These are phyloP conservation scores for Albifimbria verrucaria DNA, from an alignment of 2,329 filamentous ascomycete genomes.

Conservation along the genomic window DNA sequence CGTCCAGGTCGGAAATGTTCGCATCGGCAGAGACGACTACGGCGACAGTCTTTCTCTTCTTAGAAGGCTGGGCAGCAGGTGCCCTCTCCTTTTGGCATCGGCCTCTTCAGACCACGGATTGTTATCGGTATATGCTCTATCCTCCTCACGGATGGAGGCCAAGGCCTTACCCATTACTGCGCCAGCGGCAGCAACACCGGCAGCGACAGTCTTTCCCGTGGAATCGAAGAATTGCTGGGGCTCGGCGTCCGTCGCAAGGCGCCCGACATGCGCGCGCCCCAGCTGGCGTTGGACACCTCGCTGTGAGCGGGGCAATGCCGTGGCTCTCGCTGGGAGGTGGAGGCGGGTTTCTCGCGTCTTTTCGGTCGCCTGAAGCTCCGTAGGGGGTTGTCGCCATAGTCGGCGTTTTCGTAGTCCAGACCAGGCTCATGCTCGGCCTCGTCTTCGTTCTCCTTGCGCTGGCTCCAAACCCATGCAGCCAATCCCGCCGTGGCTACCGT, in stretches of 20 bases:
- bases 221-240: constrained; percentile 82
- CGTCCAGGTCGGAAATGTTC: constrained; percentile 54
- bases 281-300: constrained; percentile 44
- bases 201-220: constrained; percentile 76
- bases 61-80: constrained; percentile 27
- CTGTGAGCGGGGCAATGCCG: constrained; percentile 28
- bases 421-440: constrained; percentile 51
- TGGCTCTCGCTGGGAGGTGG: constrained; percentile 39
- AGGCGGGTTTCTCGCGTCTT: constrained; percentile 32
- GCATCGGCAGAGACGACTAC: constrained; percentile 83
- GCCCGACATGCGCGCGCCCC: constrained; percentile 76
- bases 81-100: constrained; percentile 58
- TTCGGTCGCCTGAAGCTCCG: constrained; percentile 36
- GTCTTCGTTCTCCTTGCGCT: constrained; percentile 73
- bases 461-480: constrained; percentile 91
- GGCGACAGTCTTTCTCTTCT: constrained; percentile 71
- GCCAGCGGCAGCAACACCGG: constrained; percentile 78
- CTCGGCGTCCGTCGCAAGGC: constrained; percentile 79
- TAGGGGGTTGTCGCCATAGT: constrained; percentile 54
- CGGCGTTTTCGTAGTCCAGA: constrained; percentile 43
- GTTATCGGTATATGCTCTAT: constrained; percentile 79
- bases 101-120: constrained; percentile 92
- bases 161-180: constrained; percentile 79
- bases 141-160: constrained; percentile 79
- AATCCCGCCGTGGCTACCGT: constrained; percentile 83